Base-by-base conservation (phyloP, 192 early-diverging fungal genomes). In the Entomortierella chlamydospora region DNA sequence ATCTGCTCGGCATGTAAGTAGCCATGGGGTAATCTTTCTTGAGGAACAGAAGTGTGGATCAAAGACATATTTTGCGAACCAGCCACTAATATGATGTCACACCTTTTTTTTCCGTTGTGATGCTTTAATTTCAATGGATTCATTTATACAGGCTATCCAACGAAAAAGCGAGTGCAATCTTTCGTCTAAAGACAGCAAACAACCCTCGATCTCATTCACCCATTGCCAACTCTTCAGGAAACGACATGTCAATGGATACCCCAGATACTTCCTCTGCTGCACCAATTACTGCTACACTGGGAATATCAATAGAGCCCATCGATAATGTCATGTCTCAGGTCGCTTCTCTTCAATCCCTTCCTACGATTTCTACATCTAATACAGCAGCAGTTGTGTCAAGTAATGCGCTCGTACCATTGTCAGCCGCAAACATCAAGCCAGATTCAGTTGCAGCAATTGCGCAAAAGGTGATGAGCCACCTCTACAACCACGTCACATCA, bases 221-320 rank as follows among this genome's bases (percentile, higher is more conserved):
- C n/a, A n/a, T n/a, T n/a, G n/a, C n/a, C n/a, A n/a, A n/a, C n/a
- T n/a, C n/a, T n/a, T 11, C 62, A 23, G 63, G 57, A 42, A 58
- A 57, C 55, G 67, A 82, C 39, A 81, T 76, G 55, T 56, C 83
- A 47, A 83, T 79, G 67, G 85, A 85, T 34, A 45, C 53, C 26
- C 13, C 64, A 12, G 42, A 76, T 37, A 6, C 12, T 33, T 42
- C 58, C 31, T 41, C 80, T 58, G 15, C 53, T 39, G 58, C 73
- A 69, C 61, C 30, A 57, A 70, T 84, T 23, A 83, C 85, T 51
- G 92, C 92, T 9, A 90, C 91, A 31, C 83, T 99, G 22, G 97
- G 97, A 5, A 98, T 99, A 45, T 95, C 94, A 0, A 96, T 99
- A 17, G 97, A 99, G 68, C 94, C 96, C 2, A 73, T 95, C 10